A percentile compares a stretch with the other conserved stretches of the same genome.
Evolutionary conservation across 2,329 filamentous ascomycete genomes (phyloP).

Genomic region (Colletotrichum karsti): DNA sequence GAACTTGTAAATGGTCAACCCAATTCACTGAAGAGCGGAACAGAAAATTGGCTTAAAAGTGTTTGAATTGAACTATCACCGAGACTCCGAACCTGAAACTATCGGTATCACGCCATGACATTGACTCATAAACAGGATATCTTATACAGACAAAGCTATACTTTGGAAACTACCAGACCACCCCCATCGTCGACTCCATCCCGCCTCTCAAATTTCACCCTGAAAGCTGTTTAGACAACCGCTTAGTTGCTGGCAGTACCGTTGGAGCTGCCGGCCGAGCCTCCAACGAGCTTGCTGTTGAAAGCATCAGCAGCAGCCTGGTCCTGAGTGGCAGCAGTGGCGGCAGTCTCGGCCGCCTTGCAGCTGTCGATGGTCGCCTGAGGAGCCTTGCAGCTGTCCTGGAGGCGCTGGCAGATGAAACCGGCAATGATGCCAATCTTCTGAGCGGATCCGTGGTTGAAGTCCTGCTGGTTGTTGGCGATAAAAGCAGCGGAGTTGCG

Average conservation of each 20-base stretch:
- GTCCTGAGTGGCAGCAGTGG: constrained; percentile 31
- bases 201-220: neutral
- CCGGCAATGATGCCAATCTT: constrained; percentile 48
- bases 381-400: constrained; percentile 36
- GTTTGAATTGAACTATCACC: neutral
- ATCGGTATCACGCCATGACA: neutral
- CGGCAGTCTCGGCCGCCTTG: constrained; percentile 27
- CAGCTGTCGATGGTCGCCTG: constrained; percentile 11
- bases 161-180: neutral
- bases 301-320: constrained; percentile 37
- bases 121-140: neutral
- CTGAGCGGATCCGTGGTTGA: constrained; percentile 60
- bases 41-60: neutral
- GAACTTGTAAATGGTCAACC: no score
- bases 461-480: constrained; percentile 48
- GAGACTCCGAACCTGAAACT: neutral
- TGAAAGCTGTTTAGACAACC: no score
- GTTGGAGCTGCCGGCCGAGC: neutral
- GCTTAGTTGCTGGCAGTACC: neutral
- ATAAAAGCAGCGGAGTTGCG: constrained; percentile 52
- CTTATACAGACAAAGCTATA: neutral
- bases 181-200: neutral
- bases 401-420: constrained; percentile 56
- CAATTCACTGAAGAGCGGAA: neutral
- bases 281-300: constrained; percentile 31